Evolutionary conservation across 345 rosid species (phyloP), one percentile per base, ranked within the genome.

Genomic region (Camelina sativa): DNA sequence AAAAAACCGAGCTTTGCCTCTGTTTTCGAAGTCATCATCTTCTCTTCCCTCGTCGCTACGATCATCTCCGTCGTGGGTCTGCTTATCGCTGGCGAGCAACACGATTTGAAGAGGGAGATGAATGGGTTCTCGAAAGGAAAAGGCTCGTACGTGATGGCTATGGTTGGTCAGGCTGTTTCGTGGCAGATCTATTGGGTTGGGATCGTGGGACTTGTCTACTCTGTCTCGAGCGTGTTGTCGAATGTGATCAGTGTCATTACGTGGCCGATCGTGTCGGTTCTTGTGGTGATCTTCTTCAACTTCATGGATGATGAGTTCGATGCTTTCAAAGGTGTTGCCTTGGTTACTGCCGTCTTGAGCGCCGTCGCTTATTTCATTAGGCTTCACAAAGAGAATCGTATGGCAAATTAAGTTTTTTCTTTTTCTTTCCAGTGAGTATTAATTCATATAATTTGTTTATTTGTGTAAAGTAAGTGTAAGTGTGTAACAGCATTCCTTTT

Each of bases 131-230:
- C 74, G 0, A 72, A 72, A 0, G 81, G 81, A 5, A 44, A 78
- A 44, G 74, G 77, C 0, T 20, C 73, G 22, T 78, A 78, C 10
- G 69, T 67, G 69, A 72, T 78, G 77, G 38, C 28, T 52, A 67
- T 78, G 81, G 65, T 72, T 22, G 81, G 81, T 4, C 69, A 78
- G 67, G 81, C 74, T 17, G 70, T 78, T 23, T 52, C 74, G 22
- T 78, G 81, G 81, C 77, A 78, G 69, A 0, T 72, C 8, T 78
- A 72, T 25, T 78, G 81, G 81, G 81, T 78, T 1, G 81, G 81
- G n/a, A 72, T 78, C 15, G 81, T 78, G 11, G 81, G 81, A 5
- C 76, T 78, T 2, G 63, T 78, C 1, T 78, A 22, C 73, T 72
- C 73, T 5, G 81, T 72, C 34, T 78, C 77, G 55, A 50, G 52